Percentiles rank a stretch among this genome's conserved stretches.
Evolutionary conservation across 2,329 filamentous ascomycete species (phyloP).

Genomic region (Cytospora mali): DNA sequence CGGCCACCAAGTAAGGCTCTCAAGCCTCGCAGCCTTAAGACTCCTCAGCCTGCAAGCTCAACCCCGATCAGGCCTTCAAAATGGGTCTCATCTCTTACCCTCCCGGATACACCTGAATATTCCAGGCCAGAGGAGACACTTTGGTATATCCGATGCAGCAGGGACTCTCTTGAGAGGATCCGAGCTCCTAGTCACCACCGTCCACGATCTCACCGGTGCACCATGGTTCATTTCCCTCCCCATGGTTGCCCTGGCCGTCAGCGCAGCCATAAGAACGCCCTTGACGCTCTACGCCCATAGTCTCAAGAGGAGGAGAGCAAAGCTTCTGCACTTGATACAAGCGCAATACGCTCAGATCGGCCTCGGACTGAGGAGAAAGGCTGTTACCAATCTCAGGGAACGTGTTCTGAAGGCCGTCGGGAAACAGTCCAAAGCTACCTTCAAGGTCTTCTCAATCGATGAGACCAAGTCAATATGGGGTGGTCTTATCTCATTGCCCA

Average conservation of each 20-base stretch:
- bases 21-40: slow-evolving; percentile 23
- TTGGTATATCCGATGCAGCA: slow-evolving; percentile 40
- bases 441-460: slow-evolving; percentile 20
- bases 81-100: slow-evolving; percentile 3
- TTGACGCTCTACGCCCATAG: slow-evolving; percentile 44
- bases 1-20: slow-evolving; percentile 22
- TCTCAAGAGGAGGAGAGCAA: slow-evolving; percentile 36
- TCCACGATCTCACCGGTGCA: slow-evolving; percentile 47
- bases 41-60: slow-evolving; percentile 9
- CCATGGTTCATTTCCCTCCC: slow-evolving; percentile 61
- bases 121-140: slow-evolving; percentile 28
- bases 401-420: slow-evolving; percentile 37
- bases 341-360: slow-evolving; percentile 39
- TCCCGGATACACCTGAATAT: neutral
- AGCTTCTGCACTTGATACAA: slow-evolving; percentile 37
- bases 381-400: slow-evolving; percentile 23
- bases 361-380: slow-evolving; percentile 29
- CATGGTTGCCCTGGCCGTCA: slow-evolving; percentile 51
- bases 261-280: slow-evolving; percentile 50
- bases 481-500: slow-evolving; percentile 45
- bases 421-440: slow-evolving; percentile 21
- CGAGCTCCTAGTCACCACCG: slow-evolving; percentile 46
- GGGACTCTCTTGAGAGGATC: slow-evolving; percentile 41
- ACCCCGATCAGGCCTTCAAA: slow-evolving; percentile 6
- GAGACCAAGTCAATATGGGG: slow-evolving; percentile 34